Percentiles rank a stretch among this genome's conserved stretches.
phyloP scores from a whole-genome alignment of 257 asterid species.

The Knoxia roxburghii region DNA sequence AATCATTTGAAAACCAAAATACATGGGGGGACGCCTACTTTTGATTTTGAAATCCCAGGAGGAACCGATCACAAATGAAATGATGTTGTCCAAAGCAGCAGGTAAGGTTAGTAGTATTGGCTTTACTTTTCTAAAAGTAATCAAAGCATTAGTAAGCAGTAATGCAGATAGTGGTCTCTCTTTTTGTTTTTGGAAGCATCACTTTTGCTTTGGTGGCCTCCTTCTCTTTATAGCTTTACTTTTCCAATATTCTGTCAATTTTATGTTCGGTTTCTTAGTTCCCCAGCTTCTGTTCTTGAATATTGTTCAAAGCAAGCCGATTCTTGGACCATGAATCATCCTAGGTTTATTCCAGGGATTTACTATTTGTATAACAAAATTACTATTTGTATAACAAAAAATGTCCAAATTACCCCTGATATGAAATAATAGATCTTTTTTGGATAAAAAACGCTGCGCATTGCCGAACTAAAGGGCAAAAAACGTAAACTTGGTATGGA shows the following conservation, averaged over 20 bases:
- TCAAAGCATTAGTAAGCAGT: conserved; percentile 12
- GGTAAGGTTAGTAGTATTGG: background rate
- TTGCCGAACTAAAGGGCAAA: too few relatives aligned
- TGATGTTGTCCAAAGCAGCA: conserved; percentile 22
- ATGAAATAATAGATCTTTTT: too few relatives aligned
- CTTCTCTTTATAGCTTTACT: conserved; percentile 18
- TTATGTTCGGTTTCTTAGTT: background rate
- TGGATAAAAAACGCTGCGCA: too few relatives aligned
- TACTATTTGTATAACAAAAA: too few relatives aligned
- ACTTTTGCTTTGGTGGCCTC: conserved; percentile 29
- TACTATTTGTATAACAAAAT: too few relatives aligned
- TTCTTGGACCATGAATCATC: background rate
- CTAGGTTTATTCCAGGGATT: too few relatives aligned
- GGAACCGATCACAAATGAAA: background rate
- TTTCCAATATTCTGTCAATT: conserved; percentile 15
- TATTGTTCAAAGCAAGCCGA: background rate
- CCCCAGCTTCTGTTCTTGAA: background rate
- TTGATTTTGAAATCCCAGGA: too few relatives aligned
- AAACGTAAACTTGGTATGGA: too few relatives aligned
- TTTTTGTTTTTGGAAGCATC: conserved; percentile 29
- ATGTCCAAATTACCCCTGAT: too few relatives aligned
- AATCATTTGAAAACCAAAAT: background rate
- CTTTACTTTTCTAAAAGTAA: conserved; percentile 16
- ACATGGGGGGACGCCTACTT: background rate
- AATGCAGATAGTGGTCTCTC: conserved; percentile 24